Conservation (phyloP, 768 basidiomycete genomes). For the Dictyophora rubrovolvata region DNA sequence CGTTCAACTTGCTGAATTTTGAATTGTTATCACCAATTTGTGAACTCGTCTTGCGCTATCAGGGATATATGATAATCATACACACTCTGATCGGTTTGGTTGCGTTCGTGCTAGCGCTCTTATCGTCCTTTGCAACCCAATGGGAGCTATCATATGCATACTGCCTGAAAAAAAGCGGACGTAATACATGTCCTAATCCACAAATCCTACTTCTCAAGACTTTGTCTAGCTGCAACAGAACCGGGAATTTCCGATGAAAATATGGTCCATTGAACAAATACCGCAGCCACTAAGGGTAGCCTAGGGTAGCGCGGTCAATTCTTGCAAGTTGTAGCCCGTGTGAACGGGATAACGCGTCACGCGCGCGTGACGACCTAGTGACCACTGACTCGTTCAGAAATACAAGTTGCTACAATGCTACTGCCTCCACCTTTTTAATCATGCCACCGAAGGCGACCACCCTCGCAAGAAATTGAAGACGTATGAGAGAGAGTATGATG, state of each 20-base stretch:
- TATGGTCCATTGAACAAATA: too few species aligned
- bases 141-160: conserved; percentile 50
- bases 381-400: too few species aligned
- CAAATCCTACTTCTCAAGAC: conserved; percentile 31
- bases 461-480: too few species aligned
- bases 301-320: too few species aligned
- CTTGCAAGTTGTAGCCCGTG: too few species aligned
- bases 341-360: too few species aligned
- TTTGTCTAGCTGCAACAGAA: conserved; percentile 27
- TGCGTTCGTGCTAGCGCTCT: conserved; percentile 39
- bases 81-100: conserved; percentile 39
- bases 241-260: conserved; percentile 12
- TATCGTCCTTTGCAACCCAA: conserved; percentile 45
- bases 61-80: conserved; percentile 48
- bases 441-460: too few species aligned
- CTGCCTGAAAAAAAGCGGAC: conserved; percentile 34
- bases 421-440: too few species aligned
- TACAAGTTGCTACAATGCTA: too few species aligned
- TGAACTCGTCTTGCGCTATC: not conserved
- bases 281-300: too few species aligned
- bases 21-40: not conserved
- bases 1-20: conserved; percentile 15
- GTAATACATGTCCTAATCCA: conserved; percentile 46
- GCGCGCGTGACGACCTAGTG: too few species aligned
- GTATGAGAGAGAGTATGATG: too few species aligned